Evolutionary conservation across 2,329 filamentous ascomycete species (phyloP).

Genomic region (Calonectria pseudoreteaudii): DNA sequence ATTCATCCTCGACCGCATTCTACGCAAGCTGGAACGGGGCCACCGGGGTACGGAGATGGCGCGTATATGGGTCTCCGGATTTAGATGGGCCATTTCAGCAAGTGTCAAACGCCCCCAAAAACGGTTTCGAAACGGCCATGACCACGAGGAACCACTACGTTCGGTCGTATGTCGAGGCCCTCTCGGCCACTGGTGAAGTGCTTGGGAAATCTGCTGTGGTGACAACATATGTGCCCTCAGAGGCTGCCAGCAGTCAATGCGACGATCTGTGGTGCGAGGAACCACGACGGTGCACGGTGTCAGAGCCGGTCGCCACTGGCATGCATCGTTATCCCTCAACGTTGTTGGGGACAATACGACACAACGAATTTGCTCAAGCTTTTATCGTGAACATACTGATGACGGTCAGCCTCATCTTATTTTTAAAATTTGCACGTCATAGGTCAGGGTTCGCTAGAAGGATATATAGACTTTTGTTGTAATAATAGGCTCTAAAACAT

Average conservation of each 20-base stretch:
- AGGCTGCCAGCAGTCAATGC: neutral
- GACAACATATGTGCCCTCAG: neutral
- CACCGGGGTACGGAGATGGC: neutral
- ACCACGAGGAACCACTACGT: neutral
- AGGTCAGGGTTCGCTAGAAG: neutral
- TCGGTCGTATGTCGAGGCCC: neutral
- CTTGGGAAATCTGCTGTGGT: neutral
- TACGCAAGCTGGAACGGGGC: neutral
- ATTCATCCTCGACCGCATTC: neutral
- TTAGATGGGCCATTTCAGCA: neutral
- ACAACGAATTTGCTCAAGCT: neutral
- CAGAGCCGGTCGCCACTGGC: neutral
- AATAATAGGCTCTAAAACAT: neutral
- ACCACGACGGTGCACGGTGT: neutral
- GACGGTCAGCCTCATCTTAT: neutral
- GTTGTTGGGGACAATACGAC: neutral
- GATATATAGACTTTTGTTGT: neutral
- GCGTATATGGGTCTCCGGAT: neutral
- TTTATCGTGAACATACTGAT: neutral
- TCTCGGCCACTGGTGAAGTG: neutral
- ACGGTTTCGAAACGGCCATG: neutral
- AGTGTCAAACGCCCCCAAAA: neutral
- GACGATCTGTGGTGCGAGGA: neutral
- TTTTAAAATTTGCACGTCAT: neutral
- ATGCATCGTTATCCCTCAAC: neutral